A percentile compares a stretch with the other conserved stretches of the same genome.
These are phyloP conservation scores for Apiotrichum veenhuisii DNA, from an alignment of 1,284 basidiomycete genomes.

Conservation along the genomic window DNA sequence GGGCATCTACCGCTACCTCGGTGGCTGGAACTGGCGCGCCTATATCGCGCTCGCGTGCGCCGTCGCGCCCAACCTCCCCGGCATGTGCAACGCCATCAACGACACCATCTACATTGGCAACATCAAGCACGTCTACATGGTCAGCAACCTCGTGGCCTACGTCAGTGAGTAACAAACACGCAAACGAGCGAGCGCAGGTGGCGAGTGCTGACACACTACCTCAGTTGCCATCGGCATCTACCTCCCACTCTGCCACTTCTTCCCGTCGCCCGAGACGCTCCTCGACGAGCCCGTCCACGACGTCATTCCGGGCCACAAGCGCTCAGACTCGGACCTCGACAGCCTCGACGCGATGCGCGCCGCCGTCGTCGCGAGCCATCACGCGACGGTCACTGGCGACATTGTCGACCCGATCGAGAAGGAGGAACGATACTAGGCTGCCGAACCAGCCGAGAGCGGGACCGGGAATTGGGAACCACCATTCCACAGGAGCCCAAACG, in stretches of 20 bases:
- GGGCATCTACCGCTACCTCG: slow-evolving; percentile 37
- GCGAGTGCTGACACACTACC: slow-evolving; percentile 13
- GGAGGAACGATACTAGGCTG: not conserved
- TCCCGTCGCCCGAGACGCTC: slow-evolving; percentile 57
- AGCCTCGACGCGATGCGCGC: not conserved
- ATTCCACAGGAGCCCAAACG: too few relatives aligned
- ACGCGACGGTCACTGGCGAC: not conserved
- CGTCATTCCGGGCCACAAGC: slow-evolving; percentile 5
- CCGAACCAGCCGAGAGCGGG: too few relatives aligned
- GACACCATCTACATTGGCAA: slow-evolving; percentile 58
- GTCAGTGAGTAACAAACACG: not conserved
- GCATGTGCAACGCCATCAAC: slow-evolving; percentile 38
- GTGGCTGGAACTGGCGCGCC: slow-evolving; percentile 66
- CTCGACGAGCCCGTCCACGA: slow-evolving; percentile 61
- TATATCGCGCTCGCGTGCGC: slow-evolving; percentile 56
- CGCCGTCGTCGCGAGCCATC: not conserved
- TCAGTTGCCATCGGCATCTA: slow-evolving; percentile 55
- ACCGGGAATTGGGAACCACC: too few relatives aligned
- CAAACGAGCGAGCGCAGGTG: not conserved
- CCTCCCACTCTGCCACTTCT: slow-evolving; percentile 57
- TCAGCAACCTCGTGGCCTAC: slow-evolving; percentile 20
- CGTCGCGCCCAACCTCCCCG: slow-evolving; percentile 75
- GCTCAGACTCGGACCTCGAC: not conserved
- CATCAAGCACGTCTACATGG: slow-evolving; percentile 55
- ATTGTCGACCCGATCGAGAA: not conserved